Conservation (phyloP, 768 basidiomycete species). For the Tephrocybe sp. region DNA sequence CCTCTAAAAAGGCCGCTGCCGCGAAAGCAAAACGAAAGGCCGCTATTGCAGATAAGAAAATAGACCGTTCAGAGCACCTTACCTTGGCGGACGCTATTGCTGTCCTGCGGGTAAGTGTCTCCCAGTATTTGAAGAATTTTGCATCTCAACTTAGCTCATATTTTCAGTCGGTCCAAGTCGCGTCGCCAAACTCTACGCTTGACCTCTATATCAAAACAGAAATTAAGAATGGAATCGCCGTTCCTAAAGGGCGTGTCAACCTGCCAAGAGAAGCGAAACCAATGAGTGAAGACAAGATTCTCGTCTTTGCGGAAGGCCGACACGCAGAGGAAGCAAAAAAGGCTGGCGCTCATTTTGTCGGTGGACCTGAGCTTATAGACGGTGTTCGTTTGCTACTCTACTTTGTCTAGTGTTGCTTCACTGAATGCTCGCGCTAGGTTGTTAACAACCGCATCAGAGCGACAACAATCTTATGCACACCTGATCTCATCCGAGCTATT, state of each 20-base stretch:
- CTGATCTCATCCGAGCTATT: constrained; percentile 74
- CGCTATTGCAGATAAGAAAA: constrained; percentile 46
- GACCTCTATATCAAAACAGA: constrained; percentile 81
- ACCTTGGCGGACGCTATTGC: constrained; percentile 62
- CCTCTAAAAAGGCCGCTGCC: constrained; percentile 69
- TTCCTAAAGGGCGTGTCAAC: constrained; percentile 87
- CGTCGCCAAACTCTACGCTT: constrained; percentile 71
- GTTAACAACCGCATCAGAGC: constrained; percentile 71
- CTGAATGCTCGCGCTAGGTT: constrained; percentile 43
- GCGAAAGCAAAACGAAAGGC: constrained; percentile 62
- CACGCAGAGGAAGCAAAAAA: constrained; percentile 78
- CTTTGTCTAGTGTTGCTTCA: constrained; percentile 2
- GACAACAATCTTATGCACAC: constrained; percentile 82
- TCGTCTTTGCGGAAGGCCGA: constrained; percentile 92
- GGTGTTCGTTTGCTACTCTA: constrained; percentile 53
- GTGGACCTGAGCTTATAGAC: constrained; percentile 87
- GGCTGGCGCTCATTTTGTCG: constrained; percentile 89
- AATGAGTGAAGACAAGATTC: constrained; percentile 67
- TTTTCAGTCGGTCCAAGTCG: constrained; percentile 77
- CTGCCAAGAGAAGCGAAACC: constrained; percentile 80
- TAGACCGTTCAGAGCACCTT: constrained; percentile 66
- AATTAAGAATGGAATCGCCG: constrained; percentile 71
- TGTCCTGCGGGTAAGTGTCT: constrained; percentile 60
- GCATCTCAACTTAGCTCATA: background rate
- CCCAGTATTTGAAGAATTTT: background rate